A percentile compares a stretch with the other conserved stretches of the same genome.
These are phyloP conservation scores for Euphorbia schlechtendalii DNA, from an alignment of 441 rosid genomes.

Conservation along the genomic window DNA sequence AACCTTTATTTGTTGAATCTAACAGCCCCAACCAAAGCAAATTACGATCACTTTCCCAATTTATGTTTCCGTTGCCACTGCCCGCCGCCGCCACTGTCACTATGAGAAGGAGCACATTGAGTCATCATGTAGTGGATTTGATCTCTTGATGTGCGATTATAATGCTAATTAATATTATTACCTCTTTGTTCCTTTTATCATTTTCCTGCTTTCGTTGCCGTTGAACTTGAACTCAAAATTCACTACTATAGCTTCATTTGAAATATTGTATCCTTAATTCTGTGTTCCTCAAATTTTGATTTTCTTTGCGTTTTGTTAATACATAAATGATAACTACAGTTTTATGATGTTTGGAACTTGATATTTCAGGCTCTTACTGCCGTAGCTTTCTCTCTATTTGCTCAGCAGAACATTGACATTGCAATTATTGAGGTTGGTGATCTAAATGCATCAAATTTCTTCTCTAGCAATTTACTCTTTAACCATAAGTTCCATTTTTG, in stretches of 20 bases:
- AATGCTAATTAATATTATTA: background rate
- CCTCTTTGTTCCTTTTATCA: background rate
- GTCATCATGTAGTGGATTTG: too few relatives aligned
- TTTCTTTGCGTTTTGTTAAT: background rate
- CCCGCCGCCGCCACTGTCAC: too few relatives aligned
- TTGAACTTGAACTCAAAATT: background rate
- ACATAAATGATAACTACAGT: background rate
- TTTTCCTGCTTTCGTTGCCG: background rate
- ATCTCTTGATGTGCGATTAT: background rate
- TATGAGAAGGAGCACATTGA: constrained; percentile 1
- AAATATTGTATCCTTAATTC: background rate
- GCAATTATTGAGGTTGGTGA: constrained; percentile 68
- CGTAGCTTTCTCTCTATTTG: constrained; percentile 62
- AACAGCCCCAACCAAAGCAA: too few relatives aligned
- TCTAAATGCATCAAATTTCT: constrained; percentile 9
- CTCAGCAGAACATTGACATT: constrained; percentile 56
- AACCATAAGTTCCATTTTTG: background rate
- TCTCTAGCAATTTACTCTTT: too few relatives aligned
- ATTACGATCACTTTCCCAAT: too few relatives aligned
- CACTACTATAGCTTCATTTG: background rate
- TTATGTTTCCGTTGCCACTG: too few relatives aligned
- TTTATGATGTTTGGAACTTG: background rate
- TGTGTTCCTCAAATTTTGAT: background rate
- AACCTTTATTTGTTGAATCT: too few relatives aligned
- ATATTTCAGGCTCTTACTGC: constrained; percentile 71